Conservation (phyloP, 2,329 filamentous ascomycete species). For the Chaetomium sp. region DNA sequence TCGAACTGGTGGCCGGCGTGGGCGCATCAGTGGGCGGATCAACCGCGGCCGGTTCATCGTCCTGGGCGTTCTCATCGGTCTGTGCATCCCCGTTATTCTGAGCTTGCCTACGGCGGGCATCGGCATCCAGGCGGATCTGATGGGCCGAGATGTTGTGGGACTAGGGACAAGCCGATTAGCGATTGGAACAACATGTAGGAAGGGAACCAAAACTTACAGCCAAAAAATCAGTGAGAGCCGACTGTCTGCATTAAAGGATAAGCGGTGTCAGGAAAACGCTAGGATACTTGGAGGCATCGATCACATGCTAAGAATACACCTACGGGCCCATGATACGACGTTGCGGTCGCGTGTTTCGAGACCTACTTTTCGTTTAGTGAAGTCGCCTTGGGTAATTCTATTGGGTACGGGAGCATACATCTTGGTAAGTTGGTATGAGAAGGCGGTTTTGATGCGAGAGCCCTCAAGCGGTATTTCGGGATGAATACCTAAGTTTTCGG, state of each 20-base stretch:
- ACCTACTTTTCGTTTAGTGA: slow-evolving; percentile 16
- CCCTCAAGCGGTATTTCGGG: not conserved
- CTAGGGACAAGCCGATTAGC: slow-evolving; percentile 30
- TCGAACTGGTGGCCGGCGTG: slow-evolving; percentile 3
- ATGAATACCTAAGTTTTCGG: not conserved
- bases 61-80: slow-evolving; percentile 20
- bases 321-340: slow-evolving; percentile 30
- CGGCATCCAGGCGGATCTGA: slow-evolving; percentile 47
- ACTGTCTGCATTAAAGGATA: slow-evolving; percentile 31
- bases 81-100: slow-evolving; percentile 22
- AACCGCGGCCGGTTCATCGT: slow-evolving; percentile 21
- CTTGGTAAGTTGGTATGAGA: not conserved
- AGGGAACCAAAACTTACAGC: slow-evolving; percentile 32
- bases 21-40: slow-evolving; percentile 15
- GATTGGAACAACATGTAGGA: not conserved
- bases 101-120: slow-evolving; percentile 39
- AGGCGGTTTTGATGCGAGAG: not conserved
- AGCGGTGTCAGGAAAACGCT: slow-evolving; percentile 1
- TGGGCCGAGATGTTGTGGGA: slow-evolving; percentile 65
- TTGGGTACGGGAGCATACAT: slow-evolving; percentile 9
- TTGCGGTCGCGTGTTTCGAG: slow-evolving; percentile 15
- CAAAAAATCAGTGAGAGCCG: slow-evolving; percentile 48
- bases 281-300: not conserved
- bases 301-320: slow-evolving; percentile 17
- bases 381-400: not conserved